phyloP scores from a whole-genome alignment of 2,329 filamentous ascomycete species.

The Ophiostoma ulmi region DNA sequence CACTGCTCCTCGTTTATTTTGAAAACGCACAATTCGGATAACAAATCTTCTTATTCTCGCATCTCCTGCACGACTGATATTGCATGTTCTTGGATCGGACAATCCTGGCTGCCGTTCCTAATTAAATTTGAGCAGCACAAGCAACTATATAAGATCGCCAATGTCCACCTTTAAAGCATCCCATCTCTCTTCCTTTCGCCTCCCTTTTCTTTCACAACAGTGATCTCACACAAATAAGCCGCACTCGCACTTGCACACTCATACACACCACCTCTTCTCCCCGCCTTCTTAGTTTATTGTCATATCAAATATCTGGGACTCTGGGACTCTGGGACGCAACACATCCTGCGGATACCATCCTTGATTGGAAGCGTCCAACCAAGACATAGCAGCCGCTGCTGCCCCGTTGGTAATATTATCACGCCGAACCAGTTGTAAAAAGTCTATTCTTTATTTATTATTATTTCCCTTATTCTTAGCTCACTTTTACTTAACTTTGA shows the following conservation, averaged over 20 bases:
- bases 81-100: not conserved
- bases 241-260: not conserved
- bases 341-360: not conserved
- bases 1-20: constrained; percentile 18
- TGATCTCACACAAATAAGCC: not conserved
- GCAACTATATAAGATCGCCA: not conserved
- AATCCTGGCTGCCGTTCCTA: not conserved
- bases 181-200: not conserved
- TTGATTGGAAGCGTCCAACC: constrained; percentile 28
- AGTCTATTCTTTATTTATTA: not conserved
- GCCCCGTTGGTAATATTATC: constrained; percentile 14
- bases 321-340: not conserved
- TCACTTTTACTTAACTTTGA: not conserved
- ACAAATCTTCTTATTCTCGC: constrained; percentile 4
- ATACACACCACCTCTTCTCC: not conserved
- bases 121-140: not conserved
- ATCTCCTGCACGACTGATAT: constrained; percentile 9
- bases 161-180: not conserved
- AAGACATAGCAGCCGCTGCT: constrained; percentile 28
- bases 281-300: not conserved
- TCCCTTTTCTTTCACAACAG: not conserved
- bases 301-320: not conserved
- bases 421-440: not conserved
- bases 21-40: constrained; percentile 15
- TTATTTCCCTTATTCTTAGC: not conserved